A percentile compares a stretch with the other conserved stretches of the same genome.
Conservation (phyloP, 768 basidiomycete genomes). For the Erythrobasidium yunnanense region DNA sequence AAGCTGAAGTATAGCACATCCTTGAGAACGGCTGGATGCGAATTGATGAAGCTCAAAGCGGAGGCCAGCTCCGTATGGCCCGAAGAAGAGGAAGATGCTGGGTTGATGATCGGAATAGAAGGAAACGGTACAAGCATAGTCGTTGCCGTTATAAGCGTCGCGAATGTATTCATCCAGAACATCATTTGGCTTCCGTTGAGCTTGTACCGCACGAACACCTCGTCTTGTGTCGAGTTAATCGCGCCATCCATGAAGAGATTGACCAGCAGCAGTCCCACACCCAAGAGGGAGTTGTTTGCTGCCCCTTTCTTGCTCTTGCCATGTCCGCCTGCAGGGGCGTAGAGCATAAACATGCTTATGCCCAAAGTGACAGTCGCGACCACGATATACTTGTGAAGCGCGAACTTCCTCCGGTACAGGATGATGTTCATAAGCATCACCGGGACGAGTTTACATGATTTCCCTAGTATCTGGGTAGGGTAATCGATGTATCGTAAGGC, state of each 20-base stretch:
- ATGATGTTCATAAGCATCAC: conserved; percentile 96
- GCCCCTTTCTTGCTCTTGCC: conserved; percentile 45
- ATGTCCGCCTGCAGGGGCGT: conserved; percentile 32
- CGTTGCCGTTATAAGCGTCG: conserved; percentile 61
- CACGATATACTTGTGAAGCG: conserved; percentile 87
- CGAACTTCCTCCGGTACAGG: conserved; percentile 83
- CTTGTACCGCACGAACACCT: conserved; percentile 71
- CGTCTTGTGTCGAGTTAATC: conserved; percentile 91
- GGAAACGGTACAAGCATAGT: conserved; percentile 47
- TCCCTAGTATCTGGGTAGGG: conserved; percentile 96
- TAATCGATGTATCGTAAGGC: conserved; percentile 91
- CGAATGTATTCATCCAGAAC: conserved; percentile 90
- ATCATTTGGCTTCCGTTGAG: conserved; percentile 94
- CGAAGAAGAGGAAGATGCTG: conserved; percentile 38
- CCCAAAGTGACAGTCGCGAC: conserved; percentile 81
- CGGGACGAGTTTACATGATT: conserved; percentile 97
- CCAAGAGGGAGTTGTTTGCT: conserved; percentile 51
- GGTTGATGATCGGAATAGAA: conserved; percentile 60
- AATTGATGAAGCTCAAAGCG: conserved; percentile 61
- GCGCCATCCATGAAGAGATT: conserved; percentile 87
- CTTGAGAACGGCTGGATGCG: conserved; percentile 61
- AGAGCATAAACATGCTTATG: conserved; percentile 73
- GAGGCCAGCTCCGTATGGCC: conserved; percentile 55
- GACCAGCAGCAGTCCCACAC: conserved; percentile 62
- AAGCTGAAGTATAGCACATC: conserved; percentile 76